Base-by-base conservation (phyloP, 1,284 basidiomycete genomes). In the Calocybe gambosa region DNA sequence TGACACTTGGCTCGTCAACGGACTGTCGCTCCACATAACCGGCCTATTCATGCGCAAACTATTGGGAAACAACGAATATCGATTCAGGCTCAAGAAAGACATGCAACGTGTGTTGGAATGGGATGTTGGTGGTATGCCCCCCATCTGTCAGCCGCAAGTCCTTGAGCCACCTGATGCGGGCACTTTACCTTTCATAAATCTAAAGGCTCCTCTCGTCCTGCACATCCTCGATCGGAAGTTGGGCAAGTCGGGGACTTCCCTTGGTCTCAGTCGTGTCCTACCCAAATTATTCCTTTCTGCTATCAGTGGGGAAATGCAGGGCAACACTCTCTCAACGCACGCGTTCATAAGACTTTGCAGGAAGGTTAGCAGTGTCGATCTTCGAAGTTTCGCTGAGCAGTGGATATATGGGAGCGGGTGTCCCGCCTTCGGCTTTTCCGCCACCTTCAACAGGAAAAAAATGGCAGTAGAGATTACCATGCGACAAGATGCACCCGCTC, bases 361-460 rank as follows among this genome's bases (percentile, higher is more conserved):
- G 53, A 99, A 96, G 64, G 88, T 96, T 40, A 93, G 91, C 58
- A 88, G 90, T 9, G 82, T 93, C 15, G 95, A 98, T 62, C 77
- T 93, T 29, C 78, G 89, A 46, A 78, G 80, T 19, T 99, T 99
- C 62, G 88, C 91, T 20, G 93, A 98, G 60, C 95, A 99, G 64
- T 99, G 96, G 96, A 92, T 99, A 53, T 96, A 94, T 60, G 93
- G 93, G 10, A 95, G 91, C 61, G 96, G 96, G 3, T 97, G 93
- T 62, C 96, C 96, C 0, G 79, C 85, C 8, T 94, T 99, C 63
- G 80, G 80, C 1, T 89, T 98, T 63, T 80, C 82, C 33, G 93
- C 95, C 1, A 85, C 85, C 36, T 99, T 99, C 69, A 97, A 98
- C 63, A 77, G 93, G 55, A 99, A 99, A 73, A 95, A 94, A 70